These are phyloP conservation scores for Psilocybe subaeruginosa DNA, from an alignment of 768 basidiomycete species.

Conservation along the genomic window DNA sequence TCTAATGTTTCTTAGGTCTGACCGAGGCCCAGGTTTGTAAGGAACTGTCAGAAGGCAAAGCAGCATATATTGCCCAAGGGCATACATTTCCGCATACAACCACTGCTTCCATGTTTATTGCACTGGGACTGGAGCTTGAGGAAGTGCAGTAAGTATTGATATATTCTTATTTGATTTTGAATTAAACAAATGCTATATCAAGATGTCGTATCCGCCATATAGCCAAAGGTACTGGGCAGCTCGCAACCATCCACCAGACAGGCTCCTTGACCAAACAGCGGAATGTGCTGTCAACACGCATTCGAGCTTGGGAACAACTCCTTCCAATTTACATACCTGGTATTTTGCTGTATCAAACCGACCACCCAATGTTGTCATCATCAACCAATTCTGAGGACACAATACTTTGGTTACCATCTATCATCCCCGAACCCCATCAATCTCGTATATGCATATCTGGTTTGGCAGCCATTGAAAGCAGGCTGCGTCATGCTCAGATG, in stretches of 20 bases:
- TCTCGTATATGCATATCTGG: constrained; percentile 13
- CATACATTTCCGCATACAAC: constrained; percentile 2
- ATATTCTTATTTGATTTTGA: neutral
- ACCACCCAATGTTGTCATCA: neutral
- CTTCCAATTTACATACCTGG: constrained; percentile 15
- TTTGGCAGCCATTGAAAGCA: no score
- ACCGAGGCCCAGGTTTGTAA: constrained; percentile 6
- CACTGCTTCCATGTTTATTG: constrained; percentile 8
- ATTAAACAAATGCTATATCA: neutral
- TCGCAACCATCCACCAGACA: constrained; percentile 2
- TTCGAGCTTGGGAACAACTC: constrained; percentile 14
- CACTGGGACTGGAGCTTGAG: constrained; percentile 14
- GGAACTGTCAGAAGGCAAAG: constrained; percentile 11
- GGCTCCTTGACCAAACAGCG: constrained; percentile 11
- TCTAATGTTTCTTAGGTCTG: neutral
- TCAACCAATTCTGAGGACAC: neutral
- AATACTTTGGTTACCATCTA: neutral
- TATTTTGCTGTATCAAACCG: neutral
- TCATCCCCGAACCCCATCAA: neutral
- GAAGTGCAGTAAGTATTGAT: constrained; percentile 15
- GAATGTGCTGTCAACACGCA: constrained; percentile 4
- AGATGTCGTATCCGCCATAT: constrained; percentile 9
- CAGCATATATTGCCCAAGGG: neutral
- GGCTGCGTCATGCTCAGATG: neutral
- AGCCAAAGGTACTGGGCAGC: constrained; percentile 9